Evolutionary conservation across 768 basidiomycete genomes (phyloP).

Genomic region (Leccinellum luteum): DNA sequence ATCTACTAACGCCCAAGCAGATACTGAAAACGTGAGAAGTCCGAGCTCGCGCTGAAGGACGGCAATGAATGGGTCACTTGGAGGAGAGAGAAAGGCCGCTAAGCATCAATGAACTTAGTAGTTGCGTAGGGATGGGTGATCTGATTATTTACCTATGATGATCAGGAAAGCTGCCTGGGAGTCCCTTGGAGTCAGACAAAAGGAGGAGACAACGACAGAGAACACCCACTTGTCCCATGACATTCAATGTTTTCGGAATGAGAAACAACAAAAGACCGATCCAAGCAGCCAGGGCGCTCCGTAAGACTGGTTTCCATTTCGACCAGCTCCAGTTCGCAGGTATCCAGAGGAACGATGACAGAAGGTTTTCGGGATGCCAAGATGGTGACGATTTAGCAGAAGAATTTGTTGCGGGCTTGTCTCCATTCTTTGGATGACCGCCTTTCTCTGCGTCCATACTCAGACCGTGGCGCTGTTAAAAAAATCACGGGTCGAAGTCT

Average conservation of each 20-base stretch:
- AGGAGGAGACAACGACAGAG: neutral
- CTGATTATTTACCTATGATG: slow-evolving; percentile 48
- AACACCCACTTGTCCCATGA: slow-evolving; percentile 54
- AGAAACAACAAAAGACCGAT: slow-evolving; percentile 56
- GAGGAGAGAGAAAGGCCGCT: slow-evolving; percentile 68
- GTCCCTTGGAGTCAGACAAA: neutral
- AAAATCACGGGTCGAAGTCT: neutral
- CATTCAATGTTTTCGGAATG: slow-evolving; percentile 44
- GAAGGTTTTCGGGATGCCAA: slow-evolving; percentile 19
- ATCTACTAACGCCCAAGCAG: slow-evolving; percentile 61
- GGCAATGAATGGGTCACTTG: slow-evolving; percentile 63
- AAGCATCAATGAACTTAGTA: neutral
- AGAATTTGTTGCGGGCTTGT: neutral
- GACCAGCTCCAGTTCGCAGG: slow-evolving; percentile 53
- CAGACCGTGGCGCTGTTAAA: neutral
- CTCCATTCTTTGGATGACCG: neutral
- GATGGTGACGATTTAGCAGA: neutral
- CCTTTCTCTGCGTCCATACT: neutral
- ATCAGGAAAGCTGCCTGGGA: slow-evolving; percentile 62
- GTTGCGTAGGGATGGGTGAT: neutral
- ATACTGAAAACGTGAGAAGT: slow-evolving; percentile 45
- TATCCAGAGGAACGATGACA: slow-evolving; percentile 50
- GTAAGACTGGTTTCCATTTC: slow-evolving; percentile 60
- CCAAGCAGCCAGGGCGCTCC: slow-evolving; percentile 64
- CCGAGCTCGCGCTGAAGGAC: slow-evolving; percentile 64